Base-by-base conservation (phyloP, 2,329 filamentous ascomycete species). In the Aspergillus terreus region DNA sequence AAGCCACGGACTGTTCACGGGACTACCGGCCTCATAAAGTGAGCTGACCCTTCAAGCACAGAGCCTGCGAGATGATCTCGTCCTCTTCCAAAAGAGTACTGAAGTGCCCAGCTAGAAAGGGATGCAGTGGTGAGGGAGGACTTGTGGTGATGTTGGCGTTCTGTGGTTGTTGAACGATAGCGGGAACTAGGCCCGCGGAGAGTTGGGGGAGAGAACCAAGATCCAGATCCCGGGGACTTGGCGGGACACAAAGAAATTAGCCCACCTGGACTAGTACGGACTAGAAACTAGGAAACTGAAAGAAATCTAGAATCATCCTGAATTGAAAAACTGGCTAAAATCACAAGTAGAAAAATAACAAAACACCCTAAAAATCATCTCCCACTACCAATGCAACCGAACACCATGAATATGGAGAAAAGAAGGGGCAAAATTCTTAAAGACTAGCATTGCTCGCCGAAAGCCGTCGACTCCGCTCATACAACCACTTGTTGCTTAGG, bases 401-500 rank as follows among this genome's bases (percentile, higher is more conserved):
- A 42, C 40, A 42, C 40, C 40, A 42, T 12, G 19, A 42, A 42
- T 17, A 42, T 23, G 17, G 23, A 42, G 17, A 42, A 42, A 17
- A 17, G 5, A 35, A 43, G 27, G 27, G 7, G 27, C 2, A 30
- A 30, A 30, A 30, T 11, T 30, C 6, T 64, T 51, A 71, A 56
- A 69, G 60, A 50, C 66, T 59, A 32, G 69, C 68, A 48, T 69
- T 70, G 54, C 68, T 71, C 11, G 70, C 62, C 33, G 71, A 73
- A 21, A 71, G 57, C 25, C 67, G 63, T 41, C 69, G 63, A 47
- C 88, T 87, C 72, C 85, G 89, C 71, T 96, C 90, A 66, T 96
- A 97, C 54, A 96, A 72, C 92, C 92, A 97, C 74, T 94, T 95
- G 75, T 85, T 96, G 71, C 92, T 96, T 65, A 96, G 66, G 0